phyloP scores from a whole-genome alignment of 1,284 basidiomycete species.

The Baeospora myosura region DNA sequence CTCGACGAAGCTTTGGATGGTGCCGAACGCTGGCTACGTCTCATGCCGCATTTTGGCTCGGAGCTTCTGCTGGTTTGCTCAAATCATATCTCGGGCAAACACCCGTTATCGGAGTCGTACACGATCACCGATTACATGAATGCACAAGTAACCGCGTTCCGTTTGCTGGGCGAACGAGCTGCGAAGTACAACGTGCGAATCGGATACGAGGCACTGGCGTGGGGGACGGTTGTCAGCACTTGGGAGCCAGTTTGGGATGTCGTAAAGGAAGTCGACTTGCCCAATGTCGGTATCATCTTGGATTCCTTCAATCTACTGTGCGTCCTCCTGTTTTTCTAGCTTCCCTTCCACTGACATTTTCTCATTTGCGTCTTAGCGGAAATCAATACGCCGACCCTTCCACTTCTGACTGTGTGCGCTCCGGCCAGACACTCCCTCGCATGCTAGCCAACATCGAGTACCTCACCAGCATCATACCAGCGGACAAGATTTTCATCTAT shows the following conservation, averaged over 20 bases:
- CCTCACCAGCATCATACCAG: slow-evolving; percentile 16
- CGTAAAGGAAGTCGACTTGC: slow-evolving; percentile 16
- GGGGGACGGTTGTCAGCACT: slow-evolving; percentile 19
- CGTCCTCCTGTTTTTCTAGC: background rate
- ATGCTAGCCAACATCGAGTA: slow-evolving; percentile 17
- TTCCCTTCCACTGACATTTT: slow-evolving; percentile 8
- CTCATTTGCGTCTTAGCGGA: slow-evolving; percentile 8
- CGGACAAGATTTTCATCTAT: slow-evolving; percentile 20
- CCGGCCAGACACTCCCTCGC: slow-evolving; percentile 9
- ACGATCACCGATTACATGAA: slow-evolving; percentile 15
- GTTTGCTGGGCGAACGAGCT: slow-evolving; percentile 15
- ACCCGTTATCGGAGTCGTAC: slow-evolving; percentile 3
- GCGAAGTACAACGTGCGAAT: slow-evolving; percentile 18
- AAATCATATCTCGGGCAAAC: slow-evolving; percentile 11
- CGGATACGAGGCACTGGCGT: slow-evolving; percentile 16
- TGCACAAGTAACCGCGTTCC: slow-evolving; percentile 19
- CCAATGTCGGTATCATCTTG: slow-evolving; percentile 20
- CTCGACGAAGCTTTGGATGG: slow-evolving; percentile 14
- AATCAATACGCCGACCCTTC: slow-evolving; percentile 22
- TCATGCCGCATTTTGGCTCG: slow-evolving; percentile 18
- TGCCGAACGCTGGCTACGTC: slow-evolving; percentile 18
- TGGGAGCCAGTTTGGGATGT: slow-evolving; percentile 23
- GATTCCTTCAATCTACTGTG: slow-evolving; percentile 19
- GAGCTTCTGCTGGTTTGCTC: slow-evolving; percentile 20
- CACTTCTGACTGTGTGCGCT: slow-evolving; percentile 13